Percentiles rank a stretch among this genome's conserved stretches.
These are phyloP conservation scores for Candida glucosophila DNA, from an alignment of 1,139 yeast genomes.

Conservation along the genomic window DNA sequence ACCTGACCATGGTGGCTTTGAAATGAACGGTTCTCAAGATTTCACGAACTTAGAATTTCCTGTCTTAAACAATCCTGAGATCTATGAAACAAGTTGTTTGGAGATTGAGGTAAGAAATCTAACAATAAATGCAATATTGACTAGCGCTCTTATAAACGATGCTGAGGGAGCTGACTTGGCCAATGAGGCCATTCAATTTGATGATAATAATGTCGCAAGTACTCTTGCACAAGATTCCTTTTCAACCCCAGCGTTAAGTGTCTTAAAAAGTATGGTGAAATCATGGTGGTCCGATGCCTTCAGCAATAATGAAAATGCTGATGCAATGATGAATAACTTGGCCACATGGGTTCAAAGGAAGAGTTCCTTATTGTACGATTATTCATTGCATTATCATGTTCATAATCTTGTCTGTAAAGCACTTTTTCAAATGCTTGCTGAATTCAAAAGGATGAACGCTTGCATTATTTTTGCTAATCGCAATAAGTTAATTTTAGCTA, in stretches of 20 bases:
- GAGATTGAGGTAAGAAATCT: slow-evolving; percentile 76
- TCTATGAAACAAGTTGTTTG: slow-evolving; percentile 69
- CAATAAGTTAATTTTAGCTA: slow-evolving; percentile 63
- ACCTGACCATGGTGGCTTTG: slow-evolving; percentile 84
- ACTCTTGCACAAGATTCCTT: slow-evolving; percentile 71
- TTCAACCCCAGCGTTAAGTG: slow-evolving; percentile 65
- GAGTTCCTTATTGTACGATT: slow-evolving; percentile 66
- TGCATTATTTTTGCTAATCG: slow-evolving; percentile 74
- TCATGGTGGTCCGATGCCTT: slow-evolving; percentile 95
- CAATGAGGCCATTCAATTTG: slow-evolving; percentile 37
- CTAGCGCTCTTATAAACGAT: slow-evolving; percentile 76
- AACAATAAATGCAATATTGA: slow-evolving; percentile 76
- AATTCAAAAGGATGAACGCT: slow-evolving; percentile 72
- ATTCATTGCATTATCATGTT: slow-evolving; percentile 75
- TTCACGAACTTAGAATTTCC: too few relatives aligned
- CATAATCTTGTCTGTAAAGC: slow-evolving; percentile 84
- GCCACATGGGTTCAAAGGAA: slow-evolving; percentile 83
- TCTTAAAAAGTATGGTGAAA: slow-evolving; percentile 67
- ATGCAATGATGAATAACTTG: slow-evolving; percentile 73
- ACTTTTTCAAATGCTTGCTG: slow-evolving; percentile 71
- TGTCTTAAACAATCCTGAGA: slow-evolving; percentile 75
- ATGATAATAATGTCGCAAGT: slow-evolving; percentile 38
- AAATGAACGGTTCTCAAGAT: slow-evolving; percentile 12
- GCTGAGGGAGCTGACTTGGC: slow-evolving; percentile 85
- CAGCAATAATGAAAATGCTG: slow-evolving; percentile 63